A percentile compares a stretch with the other conserved stretches of the same genome.
Evolutionary conservation across 257 asterid genomes (phyloP).

Genomic region (Przewalskia tangutica): DNA sequence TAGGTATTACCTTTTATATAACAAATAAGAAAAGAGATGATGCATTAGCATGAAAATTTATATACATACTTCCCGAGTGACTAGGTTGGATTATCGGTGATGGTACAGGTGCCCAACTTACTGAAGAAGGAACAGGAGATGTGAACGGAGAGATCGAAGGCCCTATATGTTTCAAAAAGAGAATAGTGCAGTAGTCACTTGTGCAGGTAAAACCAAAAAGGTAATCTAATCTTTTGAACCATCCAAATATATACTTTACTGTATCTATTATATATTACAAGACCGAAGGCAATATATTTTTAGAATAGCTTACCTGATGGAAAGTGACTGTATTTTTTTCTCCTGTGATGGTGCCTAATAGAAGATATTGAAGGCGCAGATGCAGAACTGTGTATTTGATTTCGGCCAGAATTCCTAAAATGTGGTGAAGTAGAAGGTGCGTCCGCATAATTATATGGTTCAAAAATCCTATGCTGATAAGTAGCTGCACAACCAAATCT

Average conservation of each 20-base stretch:
- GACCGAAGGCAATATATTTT: background rate
- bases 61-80: constrained; percentile 26
- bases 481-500: constrained; percentile 23
- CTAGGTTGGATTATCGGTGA: constrained; percentile 35
- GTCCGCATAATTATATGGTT: constrained; percentile 17
- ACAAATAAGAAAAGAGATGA: background rate
- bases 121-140: constrained; percentile 27
- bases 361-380: constrained; percentile 20
- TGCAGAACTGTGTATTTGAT: constrained; percentile 18
- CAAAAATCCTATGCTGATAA: constrained; percentile 10
- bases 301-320: constrained; percentile 34
- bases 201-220: background rate
- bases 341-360: constrained; percentile 23
- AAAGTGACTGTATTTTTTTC: constrained; percentile 28
- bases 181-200: background rate
- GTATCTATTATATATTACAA: no score
- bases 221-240: background rate
- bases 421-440: constrained; percentile 14
- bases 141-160: constrained; percentile 30
- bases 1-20: background rate
- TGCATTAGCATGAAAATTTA: background rate
- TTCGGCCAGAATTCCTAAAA: constrained; percentile 22
- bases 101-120: constrained; percentile 25
- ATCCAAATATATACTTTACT: background rate
- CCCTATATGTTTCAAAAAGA: constrained; percentile 19